Evolutionary conservation across 805 yeast genomes (phyloP), one percentile per base, ranked within the genome.

Genomic region (Torulaspora microellipsoides): DNA sequence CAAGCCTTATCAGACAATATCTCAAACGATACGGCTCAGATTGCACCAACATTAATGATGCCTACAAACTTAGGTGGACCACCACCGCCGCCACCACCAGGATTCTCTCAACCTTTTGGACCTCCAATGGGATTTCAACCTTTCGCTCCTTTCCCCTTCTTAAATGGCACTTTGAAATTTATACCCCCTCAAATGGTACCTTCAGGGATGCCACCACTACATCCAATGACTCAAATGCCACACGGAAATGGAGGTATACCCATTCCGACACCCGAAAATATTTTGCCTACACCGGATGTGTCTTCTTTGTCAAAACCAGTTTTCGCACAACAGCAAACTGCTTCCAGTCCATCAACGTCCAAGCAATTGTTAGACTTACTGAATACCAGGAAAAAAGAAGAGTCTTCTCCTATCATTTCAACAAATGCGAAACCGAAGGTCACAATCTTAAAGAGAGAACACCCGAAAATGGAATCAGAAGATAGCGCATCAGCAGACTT

Each of bases 261-360:
- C 8, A 40, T 33, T 14, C 38, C 35, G 23, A 35, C 36, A 27
- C 58, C 74, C 6, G 40, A 27, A 9, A 27, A 27, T 25, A 34
- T 38, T 10, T 29, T 40, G 3, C 41, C 44, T 25, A 69, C 72
- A 10, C 75, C 75, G 28, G 60, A 70, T 25, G 62, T 70, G 10
- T 64, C 64, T 25, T 65, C 69, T 36, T 64, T 75, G 10, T 61
- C 71, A 8, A 61, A 59, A 42, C 68, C 70, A 32, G 59, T 67
- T 8, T 54, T 68, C 38, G 60, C 59, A n/a, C 48, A 61, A 33
- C 36, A 46, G 27, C 42, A 23, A 15, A 15, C 31, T 12, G 25
- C 25, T 10, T 31, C 31, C 10, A 36, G 33, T 8, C 13, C 44
- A 7, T 36, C 43, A 13, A 36, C 36, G 13, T 46, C 49, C 14